Evolutionary conservation across 2,329 filamentous ascomycete species (phyloP).

Genomic region (Fusarium sp.): DNA sequence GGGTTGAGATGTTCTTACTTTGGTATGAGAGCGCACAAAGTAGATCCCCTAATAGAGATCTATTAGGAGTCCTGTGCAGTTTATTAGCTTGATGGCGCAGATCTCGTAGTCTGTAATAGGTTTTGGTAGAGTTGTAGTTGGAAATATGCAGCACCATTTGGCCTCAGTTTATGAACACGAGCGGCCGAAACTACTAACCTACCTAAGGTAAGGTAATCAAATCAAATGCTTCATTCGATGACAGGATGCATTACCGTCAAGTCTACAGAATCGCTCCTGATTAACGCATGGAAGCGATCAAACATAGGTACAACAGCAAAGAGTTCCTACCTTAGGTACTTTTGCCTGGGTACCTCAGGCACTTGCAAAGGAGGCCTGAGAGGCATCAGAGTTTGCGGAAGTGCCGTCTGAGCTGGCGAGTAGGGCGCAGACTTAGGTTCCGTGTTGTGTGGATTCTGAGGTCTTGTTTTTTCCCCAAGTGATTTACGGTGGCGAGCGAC

Average conservation of each 20-base stretch:
- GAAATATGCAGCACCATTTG: neutral
- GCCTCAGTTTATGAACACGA: neutral
- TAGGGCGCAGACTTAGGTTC: neutral
- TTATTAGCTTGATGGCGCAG: conserved; percentile 10
- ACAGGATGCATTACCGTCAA: neutral
- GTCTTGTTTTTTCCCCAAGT: neutral
- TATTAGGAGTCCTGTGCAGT: neutral
- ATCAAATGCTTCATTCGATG: neutral
- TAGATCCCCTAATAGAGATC: neutral
- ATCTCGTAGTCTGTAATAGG: neutral
- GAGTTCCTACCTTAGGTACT: neutral
- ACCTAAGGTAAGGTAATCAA: neutral
- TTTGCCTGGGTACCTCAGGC: neutral
- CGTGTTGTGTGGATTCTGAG: neutral
- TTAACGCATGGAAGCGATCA: neutral
- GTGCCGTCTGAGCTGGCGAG: conserved; percentile 7
- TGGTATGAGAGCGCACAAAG: neutral
- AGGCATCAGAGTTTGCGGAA: conserved; percentile 11
- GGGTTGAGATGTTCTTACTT: neutral
- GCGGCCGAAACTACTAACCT: neutral
- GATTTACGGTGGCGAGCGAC: conserved; percentile 14
- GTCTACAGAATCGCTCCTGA: neutral
- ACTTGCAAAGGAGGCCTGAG: neutral
- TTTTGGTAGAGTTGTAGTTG: neutral
- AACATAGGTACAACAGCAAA: neutral